A percentile compares a stretch with the other conserved stretches of the same genome.
Evolutionary conservation across 768 basidiomycete genomes (phyloP).

Genomic region (Podaxis sp.): DNA sequence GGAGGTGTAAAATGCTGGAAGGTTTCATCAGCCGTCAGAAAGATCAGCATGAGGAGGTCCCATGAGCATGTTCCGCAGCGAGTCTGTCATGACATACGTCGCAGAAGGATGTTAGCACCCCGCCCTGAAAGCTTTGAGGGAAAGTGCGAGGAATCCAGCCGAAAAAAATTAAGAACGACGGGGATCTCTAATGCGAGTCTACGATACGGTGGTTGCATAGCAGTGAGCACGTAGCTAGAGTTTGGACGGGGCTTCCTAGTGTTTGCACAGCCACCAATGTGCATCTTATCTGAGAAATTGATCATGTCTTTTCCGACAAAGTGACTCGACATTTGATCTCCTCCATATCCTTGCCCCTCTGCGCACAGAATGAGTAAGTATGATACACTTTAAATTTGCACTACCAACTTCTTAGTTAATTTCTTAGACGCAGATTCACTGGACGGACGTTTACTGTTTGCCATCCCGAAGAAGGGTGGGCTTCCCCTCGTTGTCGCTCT

Average conservation of each 20-base stretch:
- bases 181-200: background rate
- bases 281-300: constrained; percentile 10
- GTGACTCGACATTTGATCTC: constrained; percentile 6
- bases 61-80: background rate
- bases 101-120: background rate
- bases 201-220: background rate
- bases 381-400: constrained; percentile 2
- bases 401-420: background rate
- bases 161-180: background rate
- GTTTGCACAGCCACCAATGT: constrained; percentile 10
- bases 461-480: constrained; percentile 95
- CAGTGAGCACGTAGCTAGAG: too few relatives aligned
- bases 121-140: background rate
- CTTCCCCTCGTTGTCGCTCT: constrained; percentile 2
- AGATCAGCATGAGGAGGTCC: background rate
- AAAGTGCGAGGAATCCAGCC: background rate
- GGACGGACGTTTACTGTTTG: constrained; percentile 84
- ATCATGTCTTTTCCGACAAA: background rate
- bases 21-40: background rate
- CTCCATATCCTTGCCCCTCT: background rate
- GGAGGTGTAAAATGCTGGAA: background rate
- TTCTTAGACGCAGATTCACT: constrained; percentile 66
- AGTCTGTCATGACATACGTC: background rate
- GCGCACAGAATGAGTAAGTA: constrained; percentile 9
- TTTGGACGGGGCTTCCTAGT: background rate